A percentile compares a stretch with the other conserved stretches of the same genome.
These are phyloP conservation scores for Penicillium argentinense DNA, from an alignment of 495 filamentous ascomycete genomes.

Conservation along the genomic window DNA sequence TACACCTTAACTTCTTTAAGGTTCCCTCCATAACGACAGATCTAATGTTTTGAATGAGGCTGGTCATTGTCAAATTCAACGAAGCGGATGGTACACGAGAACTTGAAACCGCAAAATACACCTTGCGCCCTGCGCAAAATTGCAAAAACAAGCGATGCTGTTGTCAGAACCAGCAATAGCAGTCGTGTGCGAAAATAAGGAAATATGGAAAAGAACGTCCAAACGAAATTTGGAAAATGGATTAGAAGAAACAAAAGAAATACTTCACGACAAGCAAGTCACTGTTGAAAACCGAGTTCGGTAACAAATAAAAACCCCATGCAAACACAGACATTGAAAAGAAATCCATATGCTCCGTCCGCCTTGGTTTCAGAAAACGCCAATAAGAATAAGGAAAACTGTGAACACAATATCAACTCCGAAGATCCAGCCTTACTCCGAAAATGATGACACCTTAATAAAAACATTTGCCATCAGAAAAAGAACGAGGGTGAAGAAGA, in stretches of 20 bases:
- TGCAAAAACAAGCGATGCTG: background rate
- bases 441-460: conserved; percentile 15
- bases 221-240: background rate
- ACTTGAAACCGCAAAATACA: background rate
- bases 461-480: conserved; percentile 17
- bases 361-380: background rate
- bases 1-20: too few relatives aligned
- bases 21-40: too few relatives aligned
- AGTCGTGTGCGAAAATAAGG: background rate
- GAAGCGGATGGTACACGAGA: background rate
- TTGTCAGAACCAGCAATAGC: background rate
- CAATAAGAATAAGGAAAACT: conserved; percentile 9
- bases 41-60: too few relatives aligned
- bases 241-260: conserved; percentile 1
- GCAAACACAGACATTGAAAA: too few relatives aligned
- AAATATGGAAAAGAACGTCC: background rate
- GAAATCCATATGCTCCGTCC: too few relatives aligned
- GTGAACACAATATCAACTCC: conserved; percentile 17
- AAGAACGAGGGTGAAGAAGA: conserved; percentile 2
- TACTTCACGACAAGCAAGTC: too few relatives aligned
- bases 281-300: too few relatives aligned
- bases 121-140: background rate
- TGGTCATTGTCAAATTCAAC: background rate
- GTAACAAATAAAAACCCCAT: too few relatives aligned
- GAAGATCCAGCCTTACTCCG: conserved; percentile 14